Evolutionary conservation across 495 filamentous ascomycete genomes (phyloP).

Genomic region (Penicillium taxi): DNA sequence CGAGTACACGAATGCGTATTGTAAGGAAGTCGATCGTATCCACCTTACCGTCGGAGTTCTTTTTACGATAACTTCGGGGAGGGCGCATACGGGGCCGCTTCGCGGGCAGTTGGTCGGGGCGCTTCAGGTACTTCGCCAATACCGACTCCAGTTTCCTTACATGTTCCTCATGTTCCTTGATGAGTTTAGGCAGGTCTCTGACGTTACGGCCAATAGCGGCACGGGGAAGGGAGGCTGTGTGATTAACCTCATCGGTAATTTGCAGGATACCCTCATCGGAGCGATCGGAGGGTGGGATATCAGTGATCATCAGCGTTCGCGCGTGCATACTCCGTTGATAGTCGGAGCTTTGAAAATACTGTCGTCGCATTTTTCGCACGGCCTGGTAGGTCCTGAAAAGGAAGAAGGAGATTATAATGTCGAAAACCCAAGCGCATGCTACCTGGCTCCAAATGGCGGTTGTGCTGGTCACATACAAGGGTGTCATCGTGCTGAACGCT

Average conservation of each 20-base stretch:
- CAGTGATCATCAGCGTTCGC: slow-evolving; percentile 84
- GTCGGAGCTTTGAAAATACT: slow-evolving; percentile 80
- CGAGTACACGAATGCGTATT: slow-evolving; percentile 71
- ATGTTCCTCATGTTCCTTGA: slow-evolving; percentile 72
- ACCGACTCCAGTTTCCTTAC: slow-evolving; percentile 77
- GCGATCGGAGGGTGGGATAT: slow-evolving; percentile 64
- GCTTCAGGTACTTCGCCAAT: slow-evolving; percentile 80
- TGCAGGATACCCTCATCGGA: slow-evolving; percentile 81
- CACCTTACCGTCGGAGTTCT: slow-evolving; percentile 47
- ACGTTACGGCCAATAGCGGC: slow-evolving; percentile 86
- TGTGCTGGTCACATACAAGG: slow-evolving; percentile 34
- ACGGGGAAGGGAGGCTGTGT: slow-evolving; percentile 65
- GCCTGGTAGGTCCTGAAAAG: slow-evolving; percentile 85
- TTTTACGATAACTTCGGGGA: slow-evolving; percentile 56
- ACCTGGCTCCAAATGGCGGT: slow-evolving; percentile 71
- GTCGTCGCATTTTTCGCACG: slow-evolving; percentile 58
- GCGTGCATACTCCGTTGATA: slow-evolving; percentile 86
- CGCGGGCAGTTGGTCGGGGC: slow-evolving; percentile 71
- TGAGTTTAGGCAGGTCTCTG: slow-evolving; percentile 73
- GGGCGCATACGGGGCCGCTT: slow-evolving; percentile 73
- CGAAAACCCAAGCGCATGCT: slow-evolving; percentile 68
- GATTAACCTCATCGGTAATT: slow-evolving; percentile 66
- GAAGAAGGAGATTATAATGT: slow-evolving; percentile 67
- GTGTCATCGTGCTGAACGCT: slow-evolving; percentile 47
- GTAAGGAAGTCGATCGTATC: slow-evolving; percentile 95